Evolutionary conservation across 2,329 filamentous ascomycete species (phyloP), one percentile per base, ranked within the genome.

Genomic region (Periglandula ipomoeae): DNA sequence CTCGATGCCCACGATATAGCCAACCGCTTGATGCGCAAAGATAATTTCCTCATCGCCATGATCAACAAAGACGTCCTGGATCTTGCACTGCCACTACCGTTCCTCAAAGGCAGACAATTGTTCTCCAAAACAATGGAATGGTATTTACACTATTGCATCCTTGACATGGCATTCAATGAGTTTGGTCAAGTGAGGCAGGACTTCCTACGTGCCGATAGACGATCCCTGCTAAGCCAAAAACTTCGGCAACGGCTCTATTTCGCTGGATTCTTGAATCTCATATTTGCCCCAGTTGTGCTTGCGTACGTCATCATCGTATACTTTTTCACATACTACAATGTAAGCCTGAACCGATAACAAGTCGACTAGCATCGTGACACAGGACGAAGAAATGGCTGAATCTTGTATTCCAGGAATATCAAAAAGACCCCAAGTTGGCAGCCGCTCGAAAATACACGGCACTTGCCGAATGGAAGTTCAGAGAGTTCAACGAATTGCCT

Each of bases 1-100:
- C 83, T 98, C 57, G 93, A 96, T 66, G 93, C 93, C 10, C 89
- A 96, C 59, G 93, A 96, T 61, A 97, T 98, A 63, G 93, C 93
- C 6, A 98, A 97, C 61, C 82, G 93, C 27, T 70, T 98, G 41
- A 97, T 98, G 93, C 84, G 93, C 51, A 86, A 88, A 61, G 91
- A 96, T 54, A 98, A 98, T 61, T 98, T 96, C 59, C 79, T 96
- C 53, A 96, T 98, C 59, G 93, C 93, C 4, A 75, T 98, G 59
- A 89, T 97, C 70, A 98, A 98, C 72, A 97, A 98, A 65, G 93
- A 97, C 52, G 81, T 97, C 34, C 68, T 98, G 38, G 84, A 98
- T 61, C 73, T 97, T 41, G 89, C 87, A 0, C 76, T 96, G 3
- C 88, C 89, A 2, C 67, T 98, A 2, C 93, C 93, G 0, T 90